Evolutionary conservation across 2,329 filamentous ascomycete species (phyloP), one percentile per base, ranked within the genome.

Genomic region (Aspergillus thermomutatus): DNA sequence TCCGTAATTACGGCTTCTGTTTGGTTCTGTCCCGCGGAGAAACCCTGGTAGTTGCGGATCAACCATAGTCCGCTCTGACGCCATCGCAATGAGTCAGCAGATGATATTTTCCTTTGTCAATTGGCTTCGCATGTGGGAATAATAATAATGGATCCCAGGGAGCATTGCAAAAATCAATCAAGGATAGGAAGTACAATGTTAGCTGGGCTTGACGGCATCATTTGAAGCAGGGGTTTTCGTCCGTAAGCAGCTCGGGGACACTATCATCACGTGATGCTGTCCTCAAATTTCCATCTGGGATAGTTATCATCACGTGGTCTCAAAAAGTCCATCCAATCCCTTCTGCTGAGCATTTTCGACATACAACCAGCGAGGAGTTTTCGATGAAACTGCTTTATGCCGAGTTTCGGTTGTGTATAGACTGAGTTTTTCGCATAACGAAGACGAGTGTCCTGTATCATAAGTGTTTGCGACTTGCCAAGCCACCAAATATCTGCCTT

Each of bases 271-370:
- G 57, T 62, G 60, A 54, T 31, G 7, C 7, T 17, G 10, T 23
- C 5, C n/a, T 31, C 17, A 23, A 45, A 19, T 34, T 28, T 47
- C 5, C 5, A 11, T 11, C 17, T 17, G 21, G 10, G 28, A 26
- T 19, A 17, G 23, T 9, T 66, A 66, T 66, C 64, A 31, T 45
- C 59, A 59, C 61, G 62, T 64, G 62, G 57, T 43, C n/a, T 28
- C 28, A 47, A 43, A 58, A 46, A 46, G 43, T 46, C 43, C 19
- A 45, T 46, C 21, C 43, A 37, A 37, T 46, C 19, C 21, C 43
- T 46, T 46, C 5, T 45, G 21, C 11, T 46, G 19, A 26, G 43
- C 8, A 21, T 25, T 37, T 17, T 37, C 4, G 23, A 46, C 21
- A 46, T 14, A 53, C 26, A 19, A 47, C 34, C 9, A 37, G 52